Evolutionary conservation across 1,284 basidiomycete genomes (phyloP), one percentile per base, ranked within the genome.

Genomic region (Flammula alnicola): DNA sequence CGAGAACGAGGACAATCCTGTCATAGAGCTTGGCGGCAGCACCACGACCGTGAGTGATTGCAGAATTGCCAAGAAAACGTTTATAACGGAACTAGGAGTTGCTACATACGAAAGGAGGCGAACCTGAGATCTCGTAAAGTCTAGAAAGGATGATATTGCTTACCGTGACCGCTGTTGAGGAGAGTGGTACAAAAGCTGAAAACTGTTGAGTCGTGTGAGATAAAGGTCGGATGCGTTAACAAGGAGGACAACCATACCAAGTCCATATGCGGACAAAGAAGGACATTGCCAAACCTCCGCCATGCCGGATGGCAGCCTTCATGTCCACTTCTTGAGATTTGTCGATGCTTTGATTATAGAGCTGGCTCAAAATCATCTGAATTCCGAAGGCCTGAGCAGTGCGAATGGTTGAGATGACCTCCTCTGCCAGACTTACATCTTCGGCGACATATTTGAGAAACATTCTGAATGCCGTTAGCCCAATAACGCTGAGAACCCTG

Each of bases 341-440:
- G 12, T 71, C 64, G 55, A 95, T 81, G 53, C 83, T 77, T 1
- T 55, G 56, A 61, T 95, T 82, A 66, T 98, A 99, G 32, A 93
- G 70, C 2, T 64, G 58, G 5, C 83, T 65, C 25, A 98, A 78
- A 14, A 80, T 76, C 8, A 65, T 70, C 69, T 94, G 91, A 1
- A 88, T 89, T 41, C 93, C 93, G 61, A 99, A 99, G 0, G 96
- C 95, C 56, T 98, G 93, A 1, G 93, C 87, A 2, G 91, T 95
- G 14, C 94, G 87, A 33, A 96, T 72, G 14, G 90, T 91, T 1
- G 91, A 88, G 48, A 99, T 91, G 59, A 93, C 92, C 68, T 99
- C 97, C 70, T 99, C 97, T 0, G 96, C 95, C 12, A 98, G 69
- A 2, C 81, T 86, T 31, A 95, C 95, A 19, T 87, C 90, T 19